phyloP scores from a whole-genome alignment of 768 basidiomycete species.

The Kwoniella pini region DNA sequence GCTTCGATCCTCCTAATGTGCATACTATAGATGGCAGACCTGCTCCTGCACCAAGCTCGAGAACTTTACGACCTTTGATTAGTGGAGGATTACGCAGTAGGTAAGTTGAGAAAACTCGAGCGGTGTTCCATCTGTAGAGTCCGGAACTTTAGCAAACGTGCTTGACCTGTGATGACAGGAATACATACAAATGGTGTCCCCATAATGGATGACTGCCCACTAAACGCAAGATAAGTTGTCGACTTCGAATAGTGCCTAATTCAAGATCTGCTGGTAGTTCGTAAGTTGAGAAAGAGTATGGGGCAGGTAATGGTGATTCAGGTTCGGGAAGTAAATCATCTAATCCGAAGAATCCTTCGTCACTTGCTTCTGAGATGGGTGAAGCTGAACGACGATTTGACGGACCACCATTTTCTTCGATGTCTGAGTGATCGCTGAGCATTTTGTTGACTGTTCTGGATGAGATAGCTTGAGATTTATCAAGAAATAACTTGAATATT shows the following conservation, averaged over 20 bases:
- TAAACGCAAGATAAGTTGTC: conserved; percentile 39
- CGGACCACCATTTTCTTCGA: conserved; percentile 1
- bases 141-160: neutral
- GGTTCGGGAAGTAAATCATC: conserved; percentile 48
- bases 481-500: neutral
- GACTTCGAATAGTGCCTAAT: conserved; percentile 8
- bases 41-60: conserved; percentile 93
- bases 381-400: conserved; percentile 1
- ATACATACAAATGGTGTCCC: conserved; percentile 49
- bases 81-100: conserved; percentile 45
- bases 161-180: neutral
- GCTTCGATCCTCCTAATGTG: conserved; percentile 67
- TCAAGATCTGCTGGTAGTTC: conserved; percentile 23
- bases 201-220: conserved; percentile 51
- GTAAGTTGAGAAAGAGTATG: conserved; percentile 46
- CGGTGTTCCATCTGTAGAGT: conserved; percentile 41
- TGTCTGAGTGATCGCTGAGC: conserved; percentile 7
- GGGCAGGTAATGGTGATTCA: conserved; percentile 45
- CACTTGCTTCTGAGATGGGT: conserved; percentile 7
- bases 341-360: conserved; percentile 39
- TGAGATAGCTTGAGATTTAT: neutral
- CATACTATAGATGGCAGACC: conserved; percentile 81
- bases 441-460: neutral
- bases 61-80: conserved; percentile 58
- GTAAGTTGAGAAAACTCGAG: conserved; percentile 36